phyloP scores from a whole-genome alignment of 345 rosid species.

The Dipteronia dyeriana region DNA sequence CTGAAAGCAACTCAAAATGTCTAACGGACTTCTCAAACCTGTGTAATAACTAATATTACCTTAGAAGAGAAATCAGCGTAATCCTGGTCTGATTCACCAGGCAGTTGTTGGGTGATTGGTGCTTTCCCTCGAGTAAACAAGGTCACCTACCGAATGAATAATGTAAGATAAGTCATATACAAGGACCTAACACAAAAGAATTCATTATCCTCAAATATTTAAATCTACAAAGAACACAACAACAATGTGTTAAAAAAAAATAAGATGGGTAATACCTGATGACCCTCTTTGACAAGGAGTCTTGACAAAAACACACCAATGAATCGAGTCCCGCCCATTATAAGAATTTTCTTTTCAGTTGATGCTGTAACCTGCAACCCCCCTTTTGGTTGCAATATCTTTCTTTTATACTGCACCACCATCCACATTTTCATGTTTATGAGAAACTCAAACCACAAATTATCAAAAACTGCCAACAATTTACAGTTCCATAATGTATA shows the following conservation, averaged over 20 bases:
- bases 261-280: slow-evolving; percentile 51
- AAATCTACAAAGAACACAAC: neutral
- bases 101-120: slow-evolving; percentile 80
- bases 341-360: slow-evolving; percentile 80
- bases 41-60: slow-evolving; percentile 38
- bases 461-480: neutral
- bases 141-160: slow-evolving; percentile 63
- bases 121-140: slow-evolving; percentile 95
- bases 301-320: slow-evolving; percentile 88
- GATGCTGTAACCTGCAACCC: slow-evolving; percentile 71
- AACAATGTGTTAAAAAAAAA: neutral
- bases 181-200: neutral
- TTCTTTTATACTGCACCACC: slow-evolving; percentile 70
- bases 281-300: slow-evolving; percentile 91
- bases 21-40: neutral
- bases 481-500: neutral
- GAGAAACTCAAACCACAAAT: neutral
- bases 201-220: neutral
- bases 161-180: neutral
- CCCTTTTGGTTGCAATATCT: slow-evolving; percentile 62
- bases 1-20: neutral
- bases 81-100: slow-evolving; percentile 88
- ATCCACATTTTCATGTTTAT: neutral
- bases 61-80: slow-evolving; percentile 84
- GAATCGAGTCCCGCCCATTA: slow-evolving; percentile 97